These are phyloP conservation scores for Elsinoe australis DNA, from an alignment of 2,329 filamentous ascomycete genomes.

Conservation along the genomic window DNA sequence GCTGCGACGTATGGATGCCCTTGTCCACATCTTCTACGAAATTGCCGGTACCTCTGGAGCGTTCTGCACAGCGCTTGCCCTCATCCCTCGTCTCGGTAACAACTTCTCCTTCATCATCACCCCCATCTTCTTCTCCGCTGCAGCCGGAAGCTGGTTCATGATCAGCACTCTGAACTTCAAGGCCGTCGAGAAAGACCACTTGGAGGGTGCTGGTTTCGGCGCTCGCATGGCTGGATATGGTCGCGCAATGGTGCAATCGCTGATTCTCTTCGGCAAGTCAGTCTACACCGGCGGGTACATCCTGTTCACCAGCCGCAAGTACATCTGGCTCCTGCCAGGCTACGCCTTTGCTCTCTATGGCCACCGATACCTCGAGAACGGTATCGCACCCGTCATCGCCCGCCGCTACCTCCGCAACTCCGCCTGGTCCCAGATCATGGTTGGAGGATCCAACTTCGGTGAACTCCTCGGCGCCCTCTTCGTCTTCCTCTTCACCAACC, in stretches of 20 bases:
- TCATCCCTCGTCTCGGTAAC: conserved; percentile 46
- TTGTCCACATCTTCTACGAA: conserved; percentile 44
- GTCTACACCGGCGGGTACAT: conserved; percentile 41
- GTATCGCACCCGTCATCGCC: conserved; percentile 41
- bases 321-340: conserved; percentile 45
- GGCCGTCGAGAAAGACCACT: conserved; percentile 23
- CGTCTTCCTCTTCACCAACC: conserved; percentile 44
- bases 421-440: conserved; percentile 45
- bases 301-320: conserved; percentile 41
- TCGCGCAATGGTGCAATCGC: conserved; percentile 34
- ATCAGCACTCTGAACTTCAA: conserved; percentile 37
- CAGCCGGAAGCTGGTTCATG: conserved; percentile 41
- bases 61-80: conserved; percentile 42
- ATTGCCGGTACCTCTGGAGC: conserved; percentile 43
- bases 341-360: conserved; percentile 45
- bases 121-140: conserved; percentile 40
- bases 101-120: conserved; percentile 47
- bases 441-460: conserved; percentile 45
- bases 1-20: conserved; percentile 41
- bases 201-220: not conserved
- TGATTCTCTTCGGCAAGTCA: conserved; percentile 41
- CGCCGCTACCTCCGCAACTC: conserved; percentile 42
- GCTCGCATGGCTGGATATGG: conserved; percentile 31
- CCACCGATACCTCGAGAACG: conserved; percentile 46
- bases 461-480: conserved; percentile 43